A percentile compares a stretch with the other conserved stretches of the same genome.
Conservation (phyloP, 495 filamentous ascomycete species). For the Penicillium fimorum region DNA sequence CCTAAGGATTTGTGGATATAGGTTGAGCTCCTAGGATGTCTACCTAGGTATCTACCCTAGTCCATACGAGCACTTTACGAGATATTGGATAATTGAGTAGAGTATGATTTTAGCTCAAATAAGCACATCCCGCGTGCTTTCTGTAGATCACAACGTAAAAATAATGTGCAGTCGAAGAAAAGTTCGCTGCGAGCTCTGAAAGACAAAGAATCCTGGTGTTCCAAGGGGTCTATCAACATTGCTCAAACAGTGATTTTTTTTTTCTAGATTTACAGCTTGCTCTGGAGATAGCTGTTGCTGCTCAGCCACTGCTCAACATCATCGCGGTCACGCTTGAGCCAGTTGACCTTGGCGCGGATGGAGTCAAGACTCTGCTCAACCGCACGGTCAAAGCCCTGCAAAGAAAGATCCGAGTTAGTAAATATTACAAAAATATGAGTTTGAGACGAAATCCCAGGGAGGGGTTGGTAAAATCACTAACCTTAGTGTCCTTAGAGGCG, state of each 20-base stretch:
- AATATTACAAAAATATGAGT: not conserved
- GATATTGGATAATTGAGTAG: not conserved
- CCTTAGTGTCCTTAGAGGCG: constrained; percentile 72
- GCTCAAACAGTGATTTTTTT: not conserved
- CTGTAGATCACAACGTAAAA: not conserved
- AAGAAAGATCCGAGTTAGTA: constrained; percentile 16
- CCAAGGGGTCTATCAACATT: not conserved
- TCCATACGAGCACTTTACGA: not conserved
- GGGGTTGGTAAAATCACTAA: constrained; percentile 21
- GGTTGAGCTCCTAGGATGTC: no score
- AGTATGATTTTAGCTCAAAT: constrained; percentile 3
- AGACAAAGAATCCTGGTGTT: not conserved
- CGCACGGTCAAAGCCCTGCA: constrained; percentile 56
- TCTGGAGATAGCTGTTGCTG: constrained; percentile 53
- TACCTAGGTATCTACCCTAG: not conserved
- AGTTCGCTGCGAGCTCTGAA: not conserved
- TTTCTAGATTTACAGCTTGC: constrained; percentile 37
- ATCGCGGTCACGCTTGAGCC: constrained; percentile 59
- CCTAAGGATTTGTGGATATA: no score
- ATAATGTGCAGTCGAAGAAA: not conserved
- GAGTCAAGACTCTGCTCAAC: constrained; percentile 61
- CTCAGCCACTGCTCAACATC: constrained; percentile 62
- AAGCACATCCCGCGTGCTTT: constrained; percentile 3
- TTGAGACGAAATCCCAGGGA: not conserved
- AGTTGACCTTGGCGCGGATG: constrained; percentile 58